phyloP scores from a whole-genome alignment of 148 eudicot species.

The Camellia granthamiana region DNA sequence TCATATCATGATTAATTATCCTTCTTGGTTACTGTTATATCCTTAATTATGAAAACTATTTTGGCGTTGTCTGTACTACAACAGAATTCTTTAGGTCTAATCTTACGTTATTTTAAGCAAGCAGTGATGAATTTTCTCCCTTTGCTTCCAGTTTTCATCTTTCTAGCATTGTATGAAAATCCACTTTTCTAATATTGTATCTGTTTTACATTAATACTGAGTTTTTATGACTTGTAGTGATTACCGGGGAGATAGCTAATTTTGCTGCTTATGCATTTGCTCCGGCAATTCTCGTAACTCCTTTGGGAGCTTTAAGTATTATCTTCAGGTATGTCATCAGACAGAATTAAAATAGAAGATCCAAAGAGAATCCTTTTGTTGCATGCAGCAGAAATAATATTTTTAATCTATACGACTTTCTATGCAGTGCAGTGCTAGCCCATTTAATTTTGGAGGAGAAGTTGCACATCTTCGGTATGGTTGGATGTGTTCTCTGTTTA shows the following conservation, averaged over 20 bases:
- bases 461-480: conserved; percentile 84
- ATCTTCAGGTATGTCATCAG: conserved; percentile 67
- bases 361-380: conserved; percentile 1
- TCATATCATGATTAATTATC: background rate
- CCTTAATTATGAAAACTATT: background rate
- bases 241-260: conserved; percentile 87
- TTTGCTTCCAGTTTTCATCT: background rate
- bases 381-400: conserved; percentile 18
- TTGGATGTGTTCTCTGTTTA: conserved; percentile 89
- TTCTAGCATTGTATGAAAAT: conserved; percentile 1
- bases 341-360: background rate
- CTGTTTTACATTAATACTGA: background rate
- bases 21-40: background rate
- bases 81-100: background rate
- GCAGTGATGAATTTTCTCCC: background rate
- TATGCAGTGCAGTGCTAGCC: conserved; percentile 93
- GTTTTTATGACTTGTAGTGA: conserved; percentile 45
- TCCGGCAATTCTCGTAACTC: conserved; percentile 97
- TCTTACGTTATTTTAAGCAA: background rate
- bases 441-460: conserved; percentile 80
- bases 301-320: conserved; percentile 88
- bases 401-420: conserved; percentile 16
- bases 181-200: background rate
- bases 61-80: background rate
- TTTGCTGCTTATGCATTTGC: conserved; percentile 98